Conservation (phyloP, 306 rosid species). For the Rubus parviflorus region DNA sequence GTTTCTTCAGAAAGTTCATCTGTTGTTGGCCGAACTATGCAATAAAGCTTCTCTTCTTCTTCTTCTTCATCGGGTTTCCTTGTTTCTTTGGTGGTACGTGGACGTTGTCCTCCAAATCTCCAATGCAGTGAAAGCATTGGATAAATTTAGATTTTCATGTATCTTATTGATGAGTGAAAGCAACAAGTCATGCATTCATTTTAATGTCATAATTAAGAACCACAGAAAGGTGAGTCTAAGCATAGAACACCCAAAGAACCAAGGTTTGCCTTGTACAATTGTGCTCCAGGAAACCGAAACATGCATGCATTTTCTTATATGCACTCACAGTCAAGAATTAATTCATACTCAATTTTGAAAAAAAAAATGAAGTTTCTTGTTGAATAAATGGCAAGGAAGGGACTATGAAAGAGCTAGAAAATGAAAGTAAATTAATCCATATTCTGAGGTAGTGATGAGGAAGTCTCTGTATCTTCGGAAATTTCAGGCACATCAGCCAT, state of each 20-base stretch:
- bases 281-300: neutral
- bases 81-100: no score
- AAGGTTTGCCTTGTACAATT: neutral
- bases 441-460: constrained; percentile 51
- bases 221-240: no score
- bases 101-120: no score
- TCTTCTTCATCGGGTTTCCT: no score
- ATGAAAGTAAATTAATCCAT: neutral
- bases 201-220: no score
- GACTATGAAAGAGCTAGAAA: neutral
- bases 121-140: no score
- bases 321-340: neutral
- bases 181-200: no score
- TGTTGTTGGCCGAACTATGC: no score
- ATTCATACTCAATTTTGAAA: neutral
- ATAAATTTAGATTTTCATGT: no score
- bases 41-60: no score
- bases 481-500: constrained; percentile 53
- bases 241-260: neutral
- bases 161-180: no score
- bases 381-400: neutral
- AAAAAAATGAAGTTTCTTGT: neutral
- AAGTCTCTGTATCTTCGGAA: constrained; percentile 46
- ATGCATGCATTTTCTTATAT: neutral
- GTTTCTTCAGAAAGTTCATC: no score